Evolutionary conservation across 148 eudicot species (phyloP), one percentile per base, ranked within the genome.

Genomic region (Beta vulgaris): DNA sequence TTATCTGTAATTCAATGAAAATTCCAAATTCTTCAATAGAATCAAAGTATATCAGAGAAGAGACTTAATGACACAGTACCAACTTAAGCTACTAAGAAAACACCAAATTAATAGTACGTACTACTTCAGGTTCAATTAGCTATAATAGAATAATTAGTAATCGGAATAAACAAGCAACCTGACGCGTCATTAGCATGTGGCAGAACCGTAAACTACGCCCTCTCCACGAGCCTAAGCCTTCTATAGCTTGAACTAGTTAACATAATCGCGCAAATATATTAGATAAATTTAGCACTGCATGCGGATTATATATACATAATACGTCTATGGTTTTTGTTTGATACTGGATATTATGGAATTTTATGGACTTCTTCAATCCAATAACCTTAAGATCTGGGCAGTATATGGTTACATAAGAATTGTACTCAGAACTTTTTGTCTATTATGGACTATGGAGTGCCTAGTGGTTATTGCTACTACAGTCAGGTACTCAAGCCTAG

Each of bases 191-290:
- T 31, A 62, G 25, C 81, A 78, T 78, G 81, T 78, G 81, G 68
- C 0, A 43, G 54, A 67, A 68, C 68, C 77, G 81, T 28, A 78
- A 78, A 73, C 39, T 40, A 65, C 81, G 81, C 46, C 60, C 2
- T 15, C 4, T 78, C 72, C 76, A 72, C 81, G 59, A 78, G 70
- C 54, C 81, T 78, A 78, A 37, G 76, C 35, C 3, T 77, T 18
- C 40, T 19, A 49, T 62, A 51, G 76, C 31, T 40, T 36, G 51
- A 26, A 42, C 48, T 67, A 8, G n/a, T 42, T 31, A 32, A 34
- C 21, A 54, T 15, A 23, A 19, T 40, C 37, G 54, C 65, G 57
- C 39, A 14, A 10, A 39, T 11, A 9, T 40, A 39, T 35, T 29
- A 53, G 31, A 25, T 15, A 13, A 29, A 5, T 28, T 0, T 46